Percentiles rank a stretch among this genome's conserved stretches.
phyloP scores from a whole-genome alignment of 495 filamentous ascomycete species.

The Parachaetomium inaequale region DNA sequence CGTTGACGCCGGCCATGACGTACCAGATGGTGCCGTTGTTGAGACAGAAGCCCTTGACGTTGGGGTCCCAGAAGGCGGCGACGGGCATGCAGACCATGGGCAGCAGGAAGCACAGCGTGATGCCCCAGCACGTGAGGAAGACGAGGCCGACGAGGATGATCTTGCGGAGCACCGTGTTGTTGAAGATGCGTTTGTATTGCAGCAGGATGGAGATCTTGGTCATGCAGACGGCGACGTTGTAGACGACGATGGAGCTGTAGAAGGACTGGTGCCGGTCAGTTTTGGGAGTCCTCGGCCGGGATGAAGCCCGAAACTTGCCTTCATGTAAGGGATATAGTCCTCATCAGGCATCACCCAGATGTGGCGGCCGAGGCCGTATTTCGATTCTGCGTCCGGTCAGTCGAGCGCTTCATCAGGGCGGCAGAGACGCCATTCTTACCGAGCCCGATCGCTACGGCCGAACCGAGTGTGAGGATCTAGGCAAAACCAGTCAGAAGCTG shows the following conservation, averaged over 20 bases:
- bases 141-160: constrained; percentile 29
- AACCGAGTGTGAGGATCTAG: constrained; percentile 19
- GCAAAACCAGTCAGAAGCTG: not conserved
- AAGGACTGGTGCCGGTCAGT: constrained; percentile 31
- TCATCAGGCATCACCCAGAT: constrained; percentile 25
- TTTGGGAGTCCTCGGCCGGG: not conserved
- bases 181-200: constrained; percentile 39
- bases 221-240: constrained; percentile 31
- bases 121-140: constrained; percentile 34
- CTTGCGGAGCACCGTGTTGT: constrained; percentile 28
- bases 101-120: constrained; percentile 29
- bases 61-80: constrained; percentile 36
- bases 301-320: constrained; percentile 7
- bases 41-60: constrained; percentile 30
- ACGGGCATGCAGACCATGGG: constrained; percentile 36
- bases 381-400: constrained; percentile 14
- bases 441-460: constrained; percentile 25
- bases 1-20: constrained; percentile 40
- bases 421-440: constrained; percentile 10
- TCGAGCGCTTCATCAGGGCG: not conserved
- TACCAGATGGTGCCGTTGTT: constrained; percentile 36
- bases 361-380: constrained; percentile 36
- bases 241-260: constrained; percentile 32
- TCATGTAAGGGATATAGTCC: constrained; percentile 28
- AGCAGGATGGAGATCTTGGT: constrained; percentile 37